Percentiles rank a stretch among this genome's conserved stretches.
These are phyloP conservation scores for Thermothielavioides terrestris DNA, from an alignment of 495 filamentous ascomycete species.

Conservation along the genomic window DNA sequence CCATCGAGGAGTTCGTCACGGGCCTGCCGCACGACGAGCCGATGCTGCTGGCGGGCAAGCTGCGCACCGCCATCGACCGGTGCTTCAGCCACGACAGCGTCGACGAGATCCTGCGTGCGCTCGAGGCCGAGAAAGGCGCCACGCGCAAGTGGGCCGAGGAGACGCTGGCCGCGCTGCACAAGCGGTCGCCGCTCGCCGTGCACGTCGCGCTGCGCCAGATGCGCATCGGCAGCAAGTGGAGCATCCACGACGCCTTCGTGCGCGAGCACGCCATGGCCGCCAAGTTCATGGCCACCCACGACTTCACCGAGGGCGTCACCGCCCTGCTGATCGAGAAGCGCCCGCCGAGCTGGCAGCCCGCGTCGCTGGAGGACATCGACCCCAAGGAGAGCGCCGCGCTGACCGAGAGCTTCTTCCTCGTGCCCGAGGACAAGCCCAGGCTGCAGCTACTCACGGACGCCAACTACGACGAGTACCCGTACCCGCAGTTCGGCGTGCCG, in stretches of 20 bases:
- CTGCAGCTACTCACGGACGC: slow-evolving; percentile 43
- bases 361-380: slow-evolving; percentile 52
- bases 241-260: slow-evolving; percentile 71
- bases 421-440: slow-evolving; percentile 21
- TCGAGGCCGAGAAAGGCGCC: slow-evolving; percentile 47
- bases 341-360: slow-evolving; percentile 62
- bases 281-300: slow-evolving; percentile 76
- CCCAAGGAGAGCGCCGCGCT: slow-evolving; percentile 34
- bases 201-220: slow-evolving; percentile 75
- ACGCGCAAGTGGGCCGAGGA: slow-evolving; percentile 62
- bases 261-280: slow-evolving; percentile 71
- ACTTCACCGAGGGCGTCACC: slow-evolving; percentile 81
- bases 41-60: slow-evolving; percentile 51
- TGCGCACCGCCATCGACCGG: slow-evolving; percentile 73
- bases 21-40: slow-evolving; percentile 66
- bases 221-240: slow-evolving; percentile 64
- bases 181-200: slow-evolving; percentile 74
- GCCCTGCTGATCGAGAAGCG: slow-evolving; percentile 62
- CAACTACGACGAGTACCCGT: slow-evolving; percentile 62
- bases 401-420: slow-evolving; percentile 50
- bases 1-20: slow-evolving; percentile 83
- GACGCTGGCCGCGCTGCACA: slow-evolving; percentile 59
- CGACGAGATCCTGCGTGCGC: slow-evolving; percentile 58
- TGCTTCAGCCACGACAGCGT: slow-evolving; percentile 63
- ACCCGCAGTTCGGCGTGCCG: slow-evolving; percentile 57